Evolutionary conservation across 179 eudicot species (phyloP).

Genomic region (Actinidia chinensis): DNA sequence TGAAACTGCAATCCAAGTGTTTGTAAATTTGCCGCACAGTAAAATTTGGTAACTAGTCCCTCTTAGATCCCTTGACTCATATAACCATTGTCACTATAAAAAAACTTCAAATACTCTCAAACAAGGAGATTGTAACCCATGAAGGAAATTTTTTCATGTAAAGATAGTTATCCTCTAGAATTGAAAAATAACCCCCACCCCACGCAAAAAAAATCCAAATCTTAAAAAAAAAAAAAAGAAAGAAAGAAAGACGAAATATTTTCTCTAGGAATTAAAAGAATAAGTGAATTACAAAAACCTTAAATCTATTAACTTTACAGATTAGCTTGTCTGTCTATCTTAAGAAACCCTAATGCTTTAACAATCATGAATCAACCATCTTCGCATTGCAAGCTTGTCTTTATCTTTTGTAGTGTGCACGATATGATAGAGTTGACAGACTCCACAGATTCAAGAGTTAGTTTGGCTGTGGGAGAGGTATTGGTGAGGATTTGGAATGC

Average conservation of each 20-base stretch:
- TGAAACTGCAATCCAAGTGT: background rate
- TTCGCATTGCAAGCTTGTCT: constrained; percentile 10
- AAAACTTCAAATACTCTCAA: too few species aligned
- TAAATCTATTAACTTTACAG: background rate
- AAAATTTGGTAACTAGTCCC: background rate
- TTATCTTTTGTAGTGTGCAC: constrained; percentile 53
- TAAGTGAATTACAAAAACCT: constrained; percentile 1
- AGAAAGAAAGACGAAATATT: too few species aligned
- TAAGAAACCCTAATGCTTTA: background rate
- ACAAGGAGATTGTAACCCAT: too few species aligned
- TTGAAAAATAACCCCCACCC: background rate
- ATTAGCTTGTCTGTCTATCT: background rate
- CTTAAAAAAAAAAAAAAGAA: too few species aligned
- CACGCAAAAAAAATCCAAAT: too few species aligned
- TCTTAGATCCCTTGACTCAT: background rate
- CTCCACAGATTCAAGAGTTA: constrained; percentile 62
- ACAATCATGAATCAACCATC: constrained; percentile 1
- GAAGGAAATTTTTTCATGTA: background rate
- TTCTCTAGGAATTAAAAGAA: background rate
- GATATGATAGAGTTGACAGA: constrained; percentile 67
- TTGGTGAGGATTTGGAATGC: constrained; percentile 71
- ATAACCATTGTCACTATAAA: background rate
- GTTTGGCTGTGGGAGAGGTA: constrained; percentile 60
- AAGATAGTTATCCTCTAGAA: background rate
- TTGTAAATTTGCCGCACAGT: background rate